Conservation (phyloP, 179 eudicot genomes). For the Camellia oleifera region DNA sequence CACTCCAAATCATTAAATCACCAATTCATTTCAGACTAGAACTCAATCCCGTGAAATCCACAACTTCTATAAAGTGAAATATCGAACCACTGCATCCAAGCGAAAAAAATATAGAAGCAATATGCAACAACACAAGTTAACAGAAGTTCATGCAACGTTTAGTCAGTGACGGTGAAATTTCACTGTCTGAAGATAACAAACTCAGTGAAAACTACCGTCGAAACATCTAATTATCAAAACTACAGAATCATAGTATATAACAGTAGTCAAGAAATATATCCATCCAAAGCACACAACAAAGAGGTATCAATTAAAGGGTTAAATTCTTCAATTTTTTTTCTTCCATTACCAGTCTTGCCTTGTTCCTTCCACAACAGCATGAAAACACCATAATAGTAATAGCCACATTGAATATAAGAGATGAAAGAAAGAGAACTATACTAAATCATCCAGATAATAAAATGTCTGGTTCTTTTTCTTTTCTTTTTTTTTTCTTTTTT, state of each 20-base stretch:
- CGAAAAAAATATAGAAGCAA: too few species aligned
- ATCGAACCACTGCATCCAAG: too few species aligned
- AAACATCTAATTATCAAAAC: background rate
- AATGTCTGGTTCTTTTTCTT: conserved; percentile 12
- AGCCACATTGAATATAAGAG: conserved; percentile 6
- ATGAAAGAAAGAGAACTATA: conserved; percentile 5
- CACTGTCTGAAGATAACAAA: too few species aligned
- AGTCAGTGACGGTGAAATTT: too few species aligned
- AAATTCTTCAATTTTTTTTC: conserved; percentile 3
- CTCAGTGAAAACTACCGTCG: too few species aligned
- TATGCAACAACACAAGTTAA: too few species aligned
- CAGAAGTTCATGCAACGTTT: too few species aligned
- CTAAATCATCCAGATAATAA: conserved; percentile 11
- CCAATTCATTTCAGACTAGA: too few species aligned
- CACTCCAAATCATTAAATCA: too few species aligned
- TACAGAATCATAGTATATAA: background rate
- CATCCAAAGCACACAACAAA: background rate
- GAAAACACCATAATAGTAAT: background rate
- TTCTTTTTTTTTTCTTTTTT: conserved; percentile 9
- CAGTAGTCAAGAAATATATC: background rate
- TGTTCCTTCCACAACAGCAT: conserved; percentile 6
- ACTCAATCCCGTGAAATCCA: too few species aligned
- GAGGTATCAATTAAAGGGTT: conserved; percentile 10
- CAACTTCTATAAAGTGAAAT: too few species aligned
- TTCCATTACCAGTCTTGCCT: conserved; percentile 7